Percentiles rank a stretch among this genome's conserved stretches.
phyloP scores from a whole-genome alignment of 371 early-diverging fungal genomes.

The Mortierella sp. region DNA sequence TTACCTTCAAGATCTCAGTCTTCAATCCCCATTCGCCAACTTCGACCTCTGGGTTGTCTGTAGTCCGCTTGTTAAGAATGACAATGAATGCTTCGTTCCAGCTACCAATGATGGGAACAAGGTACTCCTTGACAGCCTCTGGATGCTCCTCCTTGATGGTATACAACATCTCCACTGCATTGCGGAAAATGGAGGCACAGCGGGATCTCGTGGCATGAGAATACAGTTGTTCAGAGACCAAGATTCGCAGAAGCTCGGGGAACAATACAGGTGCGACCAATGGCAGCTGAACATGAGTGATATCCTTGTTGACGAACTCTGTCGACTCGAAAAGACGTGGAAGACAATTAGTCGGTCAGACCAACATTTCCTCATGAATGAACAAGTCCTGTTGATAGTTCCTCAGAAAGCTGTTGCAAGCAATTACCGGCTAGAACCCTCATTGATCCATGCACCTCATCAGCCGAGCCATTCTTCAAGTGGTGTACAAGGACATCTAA shows the following conservation, averaged over 20 bases:
- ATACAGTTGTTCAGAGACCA: slow-evolving; percentile 70
- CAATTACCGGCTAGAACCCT: slow-evolving; percentile 72
- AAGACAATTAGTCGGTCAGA: neutral
- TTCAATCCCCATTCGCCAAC: slow-evolving; percentile 76
- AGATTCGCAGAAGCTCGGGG: slow-evolving; percentile 84
- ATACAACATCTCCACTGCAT: slow-evolving; percentile 84
- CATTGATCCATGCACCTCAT: slow-evolving; percentile 90
- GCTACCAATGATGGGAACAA: slow-evolving; percentile 77
- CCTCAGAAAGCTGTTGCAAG: neutral
- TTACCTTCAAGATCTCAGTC: slow-evolving; percentile 75
- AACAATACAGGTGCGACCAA: slow-evolving; percentile 81
- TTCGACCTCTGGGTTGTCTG: slow-evolving; percentile 56
- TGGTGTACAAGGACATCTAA: slow-evolving; percentile 79
- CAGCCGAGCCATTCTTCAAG: slow-evolving; percentile 72
- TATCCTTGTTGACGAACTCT: slow-evolving; percentile 87
- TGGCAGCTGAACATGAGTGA: slow-evolving; percentile 88
- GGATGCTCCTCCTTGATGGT: slow-evolving; percentile 83
- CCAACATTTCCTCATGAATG: neutral
- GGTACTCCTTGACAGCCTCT: slow-evolving; percentile 70
- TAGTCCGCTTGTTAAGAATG: slow-evolving; percentile 69
- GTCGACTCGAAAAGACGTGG: neutral
- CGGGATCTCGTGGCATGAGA: slow-evolving; percentile 78
- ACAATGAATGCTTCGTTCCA: slow-evolving; percentile 82
- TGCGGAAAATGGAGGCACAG: slow-evolving; percentile 83
- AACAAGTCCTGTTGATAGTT: neutral